These are phyloP conservation scores for Candida neerlandica DNA, from an alignment of 1,139 yeast genomes.

Conservation along the genomic window DNA sequence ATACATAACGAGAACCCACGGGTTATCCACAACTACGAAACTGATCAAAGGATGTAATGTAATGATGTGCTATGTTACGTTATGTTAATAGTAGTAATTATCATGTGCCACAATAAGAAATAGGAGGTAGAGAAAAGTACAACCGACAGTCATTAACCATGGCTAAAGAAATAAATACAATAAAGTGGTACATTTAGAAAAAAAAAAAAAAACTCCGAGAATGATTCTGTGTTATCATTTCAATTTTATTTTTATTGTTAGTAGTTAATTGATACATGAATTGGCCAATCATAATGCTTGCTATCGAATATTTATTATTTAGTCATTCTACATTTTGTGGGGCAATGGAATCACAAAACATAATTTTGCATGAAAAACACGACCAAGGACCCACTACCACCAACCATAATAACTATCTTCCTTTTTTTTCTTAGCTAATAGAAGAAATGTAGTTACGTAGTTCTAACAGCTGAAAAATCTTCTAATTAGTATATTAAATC, in stretches of 20 bases:
- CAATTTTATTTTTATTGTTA: background rate
- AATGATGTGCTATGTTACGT: too few relatives aligned
- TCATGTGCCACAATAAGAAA: too few relatives aligned
- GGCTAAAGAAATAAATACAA: background rate
- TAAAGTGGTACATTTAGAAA: background rate
- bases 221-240: background rate
- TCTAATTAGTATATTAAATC: too few relatives aligned
- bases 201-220: constrained; percentile 1
- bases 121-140: too few relatives aligned
- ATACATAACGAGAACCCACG: background rate
- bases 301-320: background rate
- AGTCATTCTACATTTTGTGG: background rate
- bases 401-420: too few relatives aligned
- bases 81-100: too few relatives aligned
- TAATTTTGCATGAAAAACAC: background rate
- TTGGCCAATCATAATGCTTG: background rate
- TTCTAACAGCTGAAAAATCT: too few relatives aligned
- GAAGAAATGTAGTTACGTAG: too few relatives aligned
- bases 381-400: background rate
- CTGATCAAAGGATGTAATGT: too few relatives aligned
- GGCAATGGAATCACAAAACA: constrained; percentile 2
- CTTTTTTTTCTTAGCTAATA: background rate
- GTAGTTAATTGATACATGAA: background rate
- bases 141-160: too few relatives aligned
- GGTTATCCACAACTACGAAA: too few relatives aligned